Evolutionary conservation across 2,329 filamentous ascomycete species (phyloP), one percentile per base, ranked within the genome.

Genomic region (Penicillium sp.): DNA sequence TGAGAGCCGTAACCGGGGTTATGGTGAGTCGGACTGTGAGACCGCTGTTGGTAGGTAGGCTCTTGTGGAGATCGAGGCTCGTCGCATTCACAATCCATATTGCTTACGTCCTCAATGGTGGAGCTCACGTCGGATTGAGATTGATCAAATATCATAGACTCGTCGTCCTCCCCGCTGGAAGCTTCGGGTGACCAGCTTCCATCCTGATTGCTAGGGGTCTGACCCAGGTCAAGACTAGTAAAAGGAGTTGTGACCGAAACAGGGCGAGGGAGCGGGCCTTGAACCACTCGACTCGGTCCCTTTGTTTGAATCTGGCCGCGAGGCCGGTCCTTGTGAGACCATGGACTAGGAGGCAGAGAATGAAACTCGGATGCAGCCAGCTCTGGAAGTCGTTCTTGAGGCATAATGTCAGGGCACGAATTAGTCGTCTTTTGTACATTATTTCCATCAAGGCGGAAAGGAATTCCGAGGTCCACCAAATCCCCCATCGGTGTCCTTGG

Each of bases 161-260:
- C 64, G 16, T 67, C 63, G 20, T 69, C 65, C n/a, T 59, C 65
- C 22, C 61, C 53, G 35, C 65, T 69, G 48, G 57, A 61, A 2
- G 51, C 57, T 16, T 56, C 57, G 5, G 58, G 58, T 35, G 51
- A 45, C 56, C 48, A 64, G 27, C 42, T 43, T n/a, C 45, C 48
- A 11, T 59, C 36, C 5, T 53, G 49, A 8, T 45, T 25, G 2
- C 36, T 10, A 11, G 36, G 22, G 8, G 6, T 6, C 7, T 51
- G 48, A 20, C 40, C 46, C 25, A 53, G 28, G 6, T 56, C 53
- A 4, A 48, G 46, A 22, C 30, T 38, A 24, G 46, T 56, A 20
- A 54, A 46, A 9, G 49, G 36, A 18, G 51, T 49, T 13, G 57
- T 48, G 27, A 62, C 53, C 28, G 53, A 44, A 16, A 48, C 36